Percentiles rank a stretch among this genome's conserved stretches.
Conservation (phyloP, 2,329 filamentous ascomycete genomes). For the Penicillium fuscoglaucum region DNA sequence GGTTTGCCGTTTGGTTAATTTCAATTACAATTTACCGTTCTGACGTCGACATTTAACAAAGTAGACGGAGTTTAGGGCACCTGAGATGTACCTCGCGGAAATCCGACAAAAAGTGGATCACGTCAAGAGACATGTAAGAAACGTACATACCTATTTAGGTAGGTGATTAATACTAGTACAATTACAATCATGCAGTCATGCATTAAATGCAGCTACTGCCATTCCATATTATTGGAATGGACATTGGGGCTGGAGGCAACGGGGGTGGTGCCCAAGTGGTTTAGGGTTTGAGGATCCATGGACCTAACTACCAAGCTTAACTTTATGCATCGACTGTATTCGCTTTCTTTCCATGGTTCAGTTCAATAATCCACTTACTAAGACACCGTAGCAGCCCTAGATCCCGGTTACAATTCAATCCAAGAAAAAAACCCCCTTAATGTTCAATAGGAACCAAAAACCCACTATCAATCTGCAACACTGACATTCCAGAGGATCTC, state of each 20-base stretch:
- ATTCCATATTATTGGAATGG: conserved; percentile 1
- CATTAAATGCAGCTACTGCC: neutral
- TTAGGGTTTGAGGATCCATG: neutral
- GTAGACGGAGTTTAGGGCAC: neutral
- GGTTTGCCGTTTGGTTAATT: neutral
- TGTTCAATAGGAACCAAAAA: neutral
- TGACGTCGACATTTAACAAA: conserved; percentile 3
- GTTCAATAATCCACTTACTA: neutral
- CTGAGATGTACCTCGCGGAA: conserved; percentile 4
- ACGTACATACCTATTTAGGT: neutral
- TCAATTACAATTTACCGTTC: neutral
- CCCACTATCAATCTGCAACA: conserved; percentile 3
- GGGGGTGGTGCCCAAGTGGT: neutral
- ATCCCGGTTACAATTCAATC: neutral
- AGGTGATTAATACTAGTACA: neutral
- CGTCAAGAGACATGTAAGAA: conserved; percentile 5
- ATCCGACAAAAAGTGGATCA: conserved; percentile 8
- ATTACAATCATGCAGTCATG: neutral
- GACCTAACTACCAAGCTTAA: neutral
- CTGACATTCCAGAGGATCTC: conserved; percentile 11
- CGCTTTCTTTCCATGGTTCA: neutral
- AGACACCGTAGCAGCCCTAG: neutral
- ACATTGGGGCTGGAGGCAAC: neutral
- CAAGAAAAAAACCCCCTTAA: neutral
- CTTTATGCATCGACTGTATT: neutral